Conservation (phyloP, 2,329 filamentous ascomycete genomes). For the Fusarium phyllophilum region DNA sequence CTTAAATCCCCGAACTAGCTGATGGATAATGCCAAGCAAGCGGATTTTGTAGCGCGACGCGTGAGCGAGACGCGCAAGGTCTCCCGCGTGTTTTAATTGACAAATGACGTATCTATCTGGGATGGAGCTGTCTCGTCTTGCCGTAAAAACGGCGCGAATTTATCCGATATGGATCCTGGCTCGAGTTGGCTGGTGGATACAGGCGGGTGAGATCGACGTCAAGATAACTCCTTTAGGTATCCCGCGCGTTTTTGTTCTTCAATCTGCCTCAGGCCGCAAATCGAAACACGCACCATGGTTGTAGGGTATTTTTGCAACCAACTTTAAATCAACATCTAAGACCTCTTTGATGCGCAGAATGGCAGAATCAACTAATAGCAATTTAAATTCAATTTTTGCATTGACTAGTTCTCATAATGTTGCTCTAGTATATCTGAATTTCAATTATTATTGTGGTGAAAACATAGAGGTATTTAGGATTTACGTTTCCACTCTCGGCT, state of each 20-base stretch:
- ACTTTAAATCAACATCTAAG: background rate
- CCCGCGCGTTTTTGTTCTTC: fast-evolving
- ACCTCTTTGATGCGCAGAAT: background rate
- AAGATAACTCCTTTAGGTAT: background rate
- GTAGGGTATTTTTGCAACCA: background rate
- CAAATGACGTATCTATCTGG: too few species aligned
- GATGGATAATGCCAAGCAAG: too few species aligned
- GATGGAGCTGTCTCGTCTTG: background rate
- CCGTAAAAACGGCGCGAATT: background rate
- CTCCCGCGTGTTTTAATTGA: too few species aligned
- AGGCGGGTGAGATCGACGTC: too few species aligned
- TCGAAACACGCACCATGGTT: too few species aligned
- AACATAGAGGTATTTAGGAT: background rate
- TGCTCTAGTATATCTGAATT: too few species aligned
- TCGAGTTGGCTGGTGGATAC: background rate
- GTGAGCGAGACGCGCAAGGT: too few species aligned
- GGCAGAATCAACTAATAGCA: background rate
- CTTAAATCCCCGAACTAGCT: too few species aligned
- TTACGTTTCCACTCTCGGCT: fast-evolving
- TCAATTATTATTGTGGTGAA: background rate
- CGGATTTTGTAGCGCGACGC: too few species aligned
- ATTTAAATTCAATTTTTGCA: background rate
- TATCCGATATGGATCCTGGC: background rate
- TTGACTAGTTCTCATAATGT: background rate
- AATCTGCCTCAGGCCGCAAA: background rate